Evolutionary conservation across 2,329 filamentous ascomycete species (phyloP), one percentile per base, ranked within the genome.

Genomic region (Stagonosporopsis vannaccii): DNA sequence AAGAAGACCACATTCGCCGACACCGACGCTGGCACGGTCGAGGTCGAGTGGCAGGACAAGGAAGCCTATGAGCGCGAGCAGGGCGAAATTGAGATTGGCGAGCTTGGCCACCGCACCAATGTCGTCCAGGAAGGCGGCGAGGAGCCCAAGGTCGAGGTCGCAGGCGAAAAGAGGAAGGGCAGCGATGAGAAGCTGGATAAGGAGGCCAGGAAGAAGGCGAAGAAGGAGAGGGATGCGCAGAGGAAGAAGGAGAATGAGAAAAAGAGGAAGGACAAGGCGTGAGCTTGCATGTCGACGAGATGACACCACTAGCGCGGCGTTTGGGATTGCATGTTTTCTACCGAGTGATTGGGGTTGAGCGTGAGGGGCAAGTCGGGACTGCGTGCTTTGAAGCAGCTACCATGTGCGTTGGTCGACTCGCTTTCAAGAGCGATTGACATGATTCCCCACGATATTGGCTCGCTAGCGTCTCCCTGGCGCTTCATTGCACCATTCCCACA

Each of bases 181-280:
- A 87, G 91, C 59, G 82, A 84, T 58, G 81, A 81, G 66, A 85
- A 84, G 71, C 76, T 82, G 19, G 78, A 79, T 51, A 44, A 52
- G 33, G 44, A 47, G 15, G 70, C 82, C 51, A 77, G 82, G 59
- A 85, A 72, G 56, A 83, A 85, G 77, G 70, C 73, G 26, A 77
- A 81, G 66, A 84, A 85, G 61, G 81, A 80, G 58, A 78, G 80
- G 66, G 76, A 77, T 53, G 74, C 78, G 64, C 79, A 79, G 45
- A 74, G 81, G 69, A 75, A 74, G 67, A 64, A 61, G 35, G 68
- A 78, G 37, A 73, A 70, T 32, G 70, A 71, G 49, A 65, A 73
- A 55, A 63, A 70, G 65, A 70, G 61, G 58, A 63, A 66, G 26
- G 58, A 66, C 36, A 59, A 68, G 37, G 60, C 37, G 1, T 49